Percentiles rank a stretch among this genome's conserved stretches.
Evolutionary conservation across 2,329 filamentous ascomycete species (phyloP).

Genomic region (Aspergillus sp.): DNA sequence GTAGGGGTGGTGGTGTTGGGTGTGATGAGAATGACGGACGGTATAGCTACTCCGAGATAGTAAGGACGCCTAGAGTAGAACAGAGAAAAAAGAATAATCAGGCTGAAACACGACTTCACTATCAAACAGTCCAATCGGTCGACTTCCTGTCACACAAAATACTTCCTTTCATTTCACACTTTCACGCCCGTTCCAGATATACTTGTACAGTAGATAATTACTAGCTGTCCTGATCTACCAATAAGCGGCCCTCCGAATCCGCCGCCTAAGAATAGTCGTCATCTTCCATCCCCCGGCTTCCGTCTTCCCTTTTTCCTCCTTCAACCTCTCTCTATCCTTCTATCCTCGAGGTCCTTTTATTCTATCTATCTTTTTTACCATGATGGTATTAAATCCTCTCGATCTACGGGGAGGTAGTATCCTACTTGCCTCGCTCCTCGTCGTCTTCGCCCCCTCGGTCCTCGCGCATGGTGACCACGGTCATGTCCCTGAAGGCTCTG

Average conservation of each 20-base stretch:
- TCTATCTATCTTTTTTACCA: not conserved
- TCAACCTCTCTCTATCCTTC: slow-evolving; percentile 1
- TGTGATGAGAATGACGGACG: not conserved
- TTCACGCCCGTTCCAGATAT: too few relatives aligned
- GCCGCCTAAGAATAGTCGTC: not conserved
- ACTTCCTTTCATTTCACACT: too few relatives aligned
- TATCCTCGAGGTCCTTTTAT: not conserved
- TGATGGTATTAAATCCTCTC: slow-evolving; percentile 11
- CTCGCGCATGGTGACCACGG: slow-evolving; percentile 48
- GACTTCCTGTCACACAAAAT: too few relatives aligned
- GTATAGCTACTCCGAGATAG: too few relatives aligned
- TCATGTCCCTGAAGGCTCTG: slow-evolving; percentile 59
- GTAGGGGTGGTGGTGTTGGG: not conserved
- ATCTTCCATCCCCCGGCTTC: not conserved
- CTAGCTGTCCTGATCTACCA: too few relatives aligned
- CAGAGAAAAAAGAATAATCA: too few relatives aligned
- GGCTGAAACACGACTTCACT: too few relatives aligned
- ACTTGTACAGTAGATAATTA: too few relatives aligned
- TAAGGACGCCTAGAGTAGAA: too few relatives aligned
- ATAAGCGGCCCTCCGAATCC: not conserved
- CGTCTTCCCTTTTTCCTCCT: not conserved
- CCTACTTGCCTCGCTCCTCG: slow-evolving; percentile 17
- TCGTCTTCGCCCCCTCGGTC: slow-evolving; percentile 18
- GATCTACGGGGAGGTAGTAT: slow-evolving; percentile 14
- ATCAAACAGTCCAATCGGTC: too few relatives aligned